A percentile compares a stretch with the other conserved stretches of the same genome.
phyloP scores from a whole-genome alignment of 202 grass and related monocot genomes.

The Brachypodium distachyon region DNA sequence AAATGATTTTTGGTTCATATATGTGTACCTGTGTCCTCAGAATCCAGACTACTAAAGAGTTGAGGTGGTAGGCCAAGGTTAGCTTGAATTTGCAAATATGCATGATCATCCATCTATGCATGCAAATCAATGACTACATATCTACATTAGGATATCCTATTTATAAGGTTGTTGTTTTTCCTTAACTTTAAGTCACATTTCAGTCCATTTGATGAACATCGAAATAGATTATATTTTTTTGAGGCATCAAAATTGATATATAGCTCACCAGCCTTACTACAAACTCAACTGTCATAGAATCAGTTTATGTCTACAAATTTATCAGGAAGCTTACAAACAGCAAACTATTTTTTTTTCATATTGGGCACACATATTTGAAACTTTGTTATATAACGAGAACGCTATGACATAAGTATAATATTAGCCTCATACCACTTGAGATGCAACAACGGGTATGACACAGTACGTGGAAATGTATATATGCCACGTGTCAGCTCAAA shows the following conservation, averaged over 20 bases:
- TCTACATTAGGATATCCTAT: too few species aligned
- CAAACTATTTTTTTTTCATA: neutral
- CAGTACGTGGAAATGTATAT: too few species aligned
- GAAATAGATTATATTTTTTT: too few species aligned
- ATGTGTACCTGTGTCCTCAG: too few species aligned
- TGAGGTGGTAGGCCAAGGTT: neutral
- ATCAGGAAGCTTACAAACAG: neutral
- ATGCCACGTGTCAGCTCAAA: neutral
- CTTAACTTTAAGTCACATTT: too few species aligned
- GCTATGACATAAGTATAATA: neutral
- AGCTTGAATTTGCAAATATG: conserved; percentile 3
- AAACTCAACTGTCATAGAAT: neutral
- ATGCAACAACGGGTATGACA: neutral
- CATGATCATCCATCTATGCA: neutral
- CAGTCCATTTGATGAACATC: too few species aligned
- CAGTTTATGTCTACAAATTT: neutral
- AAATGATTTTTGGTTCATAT: too few species aligned
- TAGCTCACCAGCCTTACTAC: neutral
- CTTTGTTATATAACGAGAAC: neutral
- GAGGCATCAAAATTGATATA: too few species aligned
- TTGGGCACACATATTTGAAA: neutral
- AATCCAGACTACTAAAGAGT: too few species aligned
- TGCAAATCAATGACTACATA: too few species aligned
- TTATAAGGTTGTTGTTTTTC: too few species aligned
- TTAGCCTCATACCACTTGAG: neutral